Conservation (phyloP, 345 rosid species). For the Brassica carinata region DNA sequence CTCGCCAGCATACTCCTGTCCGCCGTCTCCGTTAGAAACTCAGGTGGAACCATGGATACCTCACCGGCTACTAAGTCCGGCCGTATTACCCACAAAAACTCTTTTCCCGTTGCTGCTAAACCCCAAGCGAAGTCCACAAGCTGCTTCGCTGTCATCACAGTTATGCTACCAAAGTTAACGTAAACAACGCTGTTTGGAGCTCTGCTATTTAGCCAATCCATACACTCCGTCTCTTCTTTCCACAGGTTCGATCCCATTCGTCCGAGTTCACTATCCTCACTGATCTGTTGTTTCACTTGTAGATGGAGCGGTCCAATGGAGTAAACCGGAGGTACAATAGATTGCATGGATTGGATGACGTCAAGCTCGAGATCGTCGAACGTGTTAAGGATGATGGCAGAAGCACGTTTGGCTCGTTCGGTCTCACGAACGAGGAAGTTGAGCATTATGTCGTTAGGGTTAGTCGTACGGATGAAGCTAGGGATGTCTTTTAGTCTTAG, state of each 20-base stretch:
- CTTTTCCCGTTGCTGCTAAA: constrained; percentile 53
- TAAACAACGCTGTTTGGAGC: constrained; percentile 31
- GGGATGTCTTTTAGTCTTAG: constrained; percentile 45
- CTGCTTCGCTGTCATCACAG: constrained; percentile 32
- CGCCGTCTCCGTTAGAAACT: constrained; percentile 44
- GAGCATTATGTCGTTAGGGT: constrained; percentile 37
- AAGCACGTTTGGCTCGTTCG: constrained; percentile 26
- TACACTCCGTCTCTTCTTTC: constrained; percentile 39
- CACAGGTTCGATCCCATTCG: constrained; percentile 23
- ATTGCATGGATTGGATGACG: constrained; percentile 29
- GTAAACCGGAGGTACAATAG: constrained; percentile 36
- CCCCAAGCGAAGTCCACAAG: constrained; percentile 56
- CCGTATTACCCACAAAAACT: constrained; percentile 60
- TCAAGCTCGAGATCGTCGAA: constrained; percentile 42
- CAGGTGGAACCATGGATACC: constrained; percentile 40
- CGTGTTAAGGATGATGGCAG: constrained; percentile 46
- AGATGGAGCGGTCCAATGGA: constrained; percentile 34
- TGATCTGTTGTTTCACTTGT: background rate
- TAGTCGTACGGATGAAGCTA: constrained; percentile 42
- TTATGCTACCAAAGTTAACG: constrained; percentile 33
- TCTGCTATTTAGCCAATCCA: constrained; percentile 40
- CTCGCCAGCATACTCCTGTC: constrained; percentile 45
- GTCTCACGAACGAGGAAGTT: constrained; percentile 25
- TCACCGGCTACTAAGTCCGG: constrained; percentile 57
- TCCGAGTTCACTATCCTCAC: background rate